phyloP scores from a whole-genome alignment of 805 yeast species.

The Monosporozyma unispora region DNA sequence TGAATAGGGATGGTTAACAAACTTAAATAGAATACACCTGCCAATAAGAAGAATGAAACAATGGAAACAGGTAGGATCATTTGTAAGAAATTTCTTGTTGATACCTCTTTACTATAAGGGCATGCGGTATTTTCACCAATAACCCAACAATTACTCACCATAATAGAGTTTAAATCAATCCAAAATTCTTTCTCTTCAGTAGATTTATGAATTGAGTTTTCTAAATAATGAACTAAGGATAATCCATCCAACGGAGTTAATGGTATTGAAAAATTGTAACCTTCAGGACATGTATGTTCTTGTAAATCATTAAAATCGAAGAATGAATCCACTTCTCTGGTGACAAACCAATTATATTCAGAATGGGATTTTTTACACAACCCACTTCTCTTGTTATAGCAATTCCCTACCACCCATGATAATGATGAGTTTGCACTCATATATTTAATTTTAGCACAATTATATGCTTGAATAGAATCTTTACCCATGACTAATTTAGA shows the following conservation, averaged over 20 bases:
- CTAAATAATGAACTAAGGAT: constrained; percentile 15
- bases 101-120: constrained; percentile 57
- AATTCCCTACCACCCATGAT: constrained; percentile 63
- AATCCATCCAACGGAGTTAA: constrained; percentile 39
- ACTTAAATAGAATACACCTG: constrained; percentile 46
- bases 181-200: constrained; percentile 33
- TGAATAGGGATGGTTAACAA: constrained; percentile 60
- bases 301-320: constrained; percentile 30
- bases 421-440: constrained; percentile 12
- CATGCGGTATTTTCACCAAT: constrained; percentile 65
- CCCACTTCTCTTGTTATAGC: constrained; percentile 44
- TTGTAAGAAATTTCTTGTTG: constrained; percentile 47
- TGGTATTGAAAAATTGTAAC: constrained; percentile 40
- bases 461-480: constrained; percentile 29
- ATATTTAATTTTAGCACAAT: constrained; percentile 37
- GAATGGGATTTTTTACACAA: constrained; percentile 44
- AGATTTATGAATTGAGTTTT: not conserved
- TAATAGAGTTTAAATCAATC: constrained; percentile 76
- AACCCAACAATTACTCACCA: constrained; percentile 74
- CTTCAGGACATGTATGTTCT: constrained; percentile 30
- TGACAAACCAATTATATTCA: constrained; percentile 38
- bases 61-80: constrained; percentile 61
- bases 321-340: constrained; percentile 32
- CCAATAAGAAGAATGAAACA: constrained; percentile 44
- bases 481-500: constrained; percentile 12